phyloP scores from a whole-genome alignment of 1,284 basidiomycete genomes.

The Naganishia albida region DNA sequence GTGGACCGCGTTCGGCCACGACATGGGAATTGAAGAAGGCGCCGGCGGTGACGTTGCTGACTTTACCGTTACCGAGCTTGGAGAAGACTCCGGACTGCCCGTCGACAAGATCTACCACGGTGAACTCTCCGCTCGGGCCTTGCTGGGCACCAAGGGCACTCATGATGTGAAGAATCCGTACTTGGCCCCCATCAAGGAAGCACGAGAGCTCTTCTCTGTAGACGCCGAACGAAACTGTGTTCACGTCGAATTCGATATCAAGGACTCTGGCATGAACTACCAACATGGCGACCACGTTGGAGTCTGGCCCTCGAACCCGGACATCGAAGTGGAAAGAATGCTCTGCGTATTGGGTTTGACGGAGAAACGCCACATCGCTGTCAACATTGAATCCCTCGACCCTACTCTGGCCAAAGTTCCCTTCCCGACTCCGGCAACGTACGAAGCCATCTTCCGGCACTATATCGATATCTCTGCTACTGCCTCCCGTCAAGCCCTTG shows the following conservation, averaged over 20 bases:
- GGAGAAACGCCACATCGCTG: conserved; percentile 74
- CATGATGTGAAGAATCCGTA: conserved; percentile 98
- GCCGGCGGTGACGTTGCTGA: conserved; percentile 93
- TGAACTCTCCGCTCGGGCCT: conserved; percentile 84
- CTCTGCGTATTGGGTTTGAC: conserved; percentile 81
- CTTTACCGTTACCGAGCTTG: conserved; percentile 84
- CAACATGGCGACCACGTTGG: conserved; percentile 98
- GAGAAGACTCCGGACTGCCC: conserved; percentile 60
- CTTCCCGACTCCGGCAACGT: conserved; percentile 96
- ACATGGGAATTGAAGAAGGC: conserved; percentile 89
- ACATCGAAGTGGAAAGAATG: conserved; percentile 85
- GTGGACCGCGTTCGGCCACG: conserved; percentile 83
- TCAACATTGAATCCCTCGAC: conserved; percentile 92
- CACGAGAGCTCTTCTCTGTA: conserved; percentile 80
- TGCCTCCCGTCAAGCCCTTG: conserved; percentile 89
- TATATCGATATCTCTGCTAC: conserved; percentile 95
- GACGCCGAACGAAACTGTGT: conserved; percentile 85
- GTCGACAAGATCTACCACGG: conserved; percentile 87
- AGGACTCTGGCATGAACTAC: conserved; percentile 95
- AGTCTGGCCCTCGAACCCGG: conserved; percentile 94
- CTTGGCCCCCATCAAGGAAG: conserved; percentile 73
- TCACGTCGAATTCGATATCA: conserved; percentile 91
- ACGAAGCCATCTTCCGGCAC: conserved; percentile 88
- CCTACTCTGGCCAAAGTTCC: conserved; percentile 97
- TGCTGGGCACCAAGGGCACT: conserved; percentile 78